Percentiles rank a stretch among this genome's conserved stretches.
Conservation (phyloP, 345 rosid genomes). For the Psidium guajava region DNA sequence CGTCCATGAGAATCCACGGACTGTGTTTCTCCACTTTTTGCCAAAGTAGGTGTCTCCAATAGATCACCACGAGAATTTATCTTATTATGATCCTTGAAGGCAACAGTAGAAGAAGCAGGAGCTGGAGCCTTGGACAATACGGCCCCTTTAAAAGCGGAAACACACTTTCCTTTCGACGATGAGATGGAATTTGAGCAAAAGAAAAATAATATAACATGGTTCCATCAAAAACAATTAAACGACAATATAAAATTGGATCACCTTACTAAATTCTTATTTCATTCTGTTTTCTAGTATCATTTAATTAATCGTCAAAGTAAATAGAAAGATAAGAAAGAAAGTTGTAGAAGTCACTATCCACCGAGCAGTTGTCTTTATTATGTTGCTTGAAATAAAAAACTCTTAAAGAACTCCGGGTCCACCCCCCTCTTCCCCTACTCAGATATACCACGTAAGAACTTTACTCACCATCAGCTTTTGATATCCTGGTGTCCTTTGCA, state of each 20-base stretch:
- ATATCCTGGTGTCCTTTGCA: constrained; percentile 14
- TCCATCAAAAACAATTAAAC: background rate
- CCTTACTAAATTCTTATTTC: background rate
- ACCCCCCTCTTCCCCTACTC: background rate
- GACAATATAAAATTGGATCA: background rate
- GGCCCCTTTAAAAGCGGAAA: constrained; percentile 26
- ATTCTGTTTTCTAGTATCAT: background rate
- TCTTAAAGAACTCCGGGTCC: background rate
- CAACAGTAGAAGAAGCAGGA: constrained; percentile 15
- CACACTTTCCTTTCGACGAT: constrained; percentile 17
- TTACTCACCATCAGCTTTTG: constrained; percentile 28
- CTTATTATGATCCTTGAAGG: constrained; percentile 31
- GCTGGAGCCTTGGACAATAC: constrained; percentile 18
- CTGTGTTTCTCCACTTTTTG: constrained; percentile 25
- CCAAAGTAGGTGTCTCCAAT: constrained; percentile 25
- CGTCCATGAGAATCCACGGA: constrained; percentile 30
- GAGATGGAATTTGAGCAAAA: constrained; percentile 21
- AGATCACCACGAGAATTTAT: constrained; percentile 24
- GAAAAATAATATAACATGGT: background rate
- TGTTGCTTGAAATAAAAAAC: background rate
- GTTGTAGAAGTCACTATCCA: background rate
- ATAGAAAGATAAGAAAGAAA: background rate
- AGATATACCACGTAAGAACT: background rate
- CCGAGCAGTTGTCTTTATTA: background rate
- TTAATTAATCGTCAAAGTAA: background rate